Evolutionary conservation across 495 filamentous ascomycete genomes (phyloP), one percentile per base, ranked within the genome.

Genomic region (Aeminium ludgeri): DNA sequence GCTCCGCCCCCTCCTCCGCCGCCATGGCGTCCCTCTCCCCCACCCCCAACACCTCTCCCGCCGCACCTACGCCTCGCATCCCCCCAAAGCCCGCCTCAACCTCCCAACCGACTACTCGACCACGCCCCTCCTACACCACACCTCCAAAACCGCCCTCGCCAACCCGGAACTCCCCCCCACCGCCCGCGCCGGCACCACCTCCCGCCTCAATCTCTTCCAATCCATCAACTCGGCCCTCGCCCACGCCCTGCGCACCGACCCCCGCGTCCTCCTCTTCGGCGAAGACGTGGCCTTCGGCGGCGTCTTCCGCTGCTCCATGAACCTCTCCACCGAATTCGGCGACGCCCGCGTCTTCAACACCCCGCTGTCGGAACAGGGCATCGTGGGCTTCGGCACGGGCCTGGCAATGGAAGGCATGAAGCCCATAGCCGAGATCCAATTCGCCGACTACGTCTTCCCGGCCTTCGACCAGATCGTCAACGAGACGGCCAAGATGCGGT

Each of bases 401-500:
- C 72, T 76, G 13, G 87, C 87, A 0, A 78, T 82, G 15, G 78
- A 94, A 61, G 89, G 89, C 5, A 84, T 93, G 80, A 82, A 79
- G 38, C 82, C 89, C 0, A 73, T 97, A 13, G 87, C 91, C 1
- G 89, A 97, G 63, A 89, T 97, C 38, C 89, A 97, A 60, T 97
- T 97, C 54, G 91, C 89, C 28, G 89, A 97, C 60, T 97, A 97
- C 58, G 77, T 97, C 31, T 96, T 78, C 59, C 89, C 89, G 2
- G 86, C 89, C 1, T 96, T 96, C 49, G 89, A 97, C 55, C 89
- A 97, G 69, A 68, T 97, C 30, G 86, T 96, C 46, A 96, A 96
- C 55, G 89, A 97, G 60, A 86, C 86, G 2, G 84, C 85, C 36
- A 97, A 96, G 64, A 81, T 82, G 47, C 65, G 89, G 40, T 97